phyloP scores from a whole-genome alignment of 2,329 filamentous ascomycete species.

The Ascochyta koolunga region DNA sequence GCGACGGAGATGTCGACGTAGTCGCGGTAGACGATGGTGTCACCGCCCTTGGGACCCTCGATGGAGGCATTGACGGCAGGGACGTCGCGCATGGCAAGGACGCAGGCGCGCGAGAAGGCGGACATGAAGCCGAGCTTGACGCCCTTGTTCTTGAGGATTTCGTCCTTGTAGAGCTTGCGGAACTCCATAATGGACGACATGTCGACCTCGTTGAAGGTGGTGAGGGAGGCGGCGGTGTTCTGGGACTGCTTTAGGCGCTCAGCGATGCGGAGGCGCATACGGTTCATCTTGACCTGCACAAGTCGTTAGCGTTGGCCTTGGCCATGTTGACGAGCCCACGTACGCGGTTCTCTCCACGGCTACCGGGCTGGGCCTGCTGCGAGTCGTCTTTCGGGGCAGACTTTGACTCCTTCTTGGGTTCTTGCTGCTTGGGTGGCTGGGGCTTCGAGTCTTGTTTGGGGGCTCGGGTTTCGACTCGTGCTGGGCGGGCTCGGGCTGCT shows the following conservation, averaged over 20 bases:
- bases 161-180: slow-evolving; percentile 96
- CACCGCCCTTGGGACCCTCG: slow-evolving; percentile 90
- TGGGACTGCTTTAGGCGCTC: slow-evolving; percentile 99
- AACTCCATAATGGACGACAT: slow-evolving; percentile 99
- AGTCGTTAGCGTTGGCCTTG: slow-evolving; percentile 15
- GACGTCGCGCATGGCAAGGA: slow-evolving; percentile 93
- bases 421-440: slow-evolving; percentile 41
- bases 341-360: slow-evolving; percentile 86
- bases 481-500: slow-evolving; percentile 47
- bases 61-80: slow-evolving; percentile 96
- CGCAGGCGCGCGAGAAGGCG: slow-evolving; percentile 87
- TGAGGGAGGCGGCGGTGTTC: slow-evolving; percentile 95
- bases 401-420: slow-evolving; percentile 40
- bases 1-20: slow-evolving; percentile 98
- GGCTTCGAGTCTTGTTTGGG: slow-evolving; percentile 48
- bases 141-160: slow-evolving; percentile 91
- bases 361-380: slow-evolving; percentile 62
- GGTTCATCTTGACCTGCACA: slow-evolving; percentile 95
- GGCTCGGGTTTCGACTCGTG: slow-evolving; percentile 50
- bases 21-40: slow-evolving; percentile 97
- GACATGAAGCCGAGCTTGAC: slow-evolving; percentile 99
- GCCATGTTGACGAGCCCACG: slow-evolving; percentile 50
- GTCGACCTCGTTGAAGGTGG: slow-evolving; percentile 99
- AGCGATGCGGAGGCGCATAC: slow-evolving; percentile 95
- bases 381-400: slow-evolving; percentile 31